Evolutionary conservation across 1,139 yeast species (phyloP).

Genomic region (Wickerhamomyces sp.): DNA sequence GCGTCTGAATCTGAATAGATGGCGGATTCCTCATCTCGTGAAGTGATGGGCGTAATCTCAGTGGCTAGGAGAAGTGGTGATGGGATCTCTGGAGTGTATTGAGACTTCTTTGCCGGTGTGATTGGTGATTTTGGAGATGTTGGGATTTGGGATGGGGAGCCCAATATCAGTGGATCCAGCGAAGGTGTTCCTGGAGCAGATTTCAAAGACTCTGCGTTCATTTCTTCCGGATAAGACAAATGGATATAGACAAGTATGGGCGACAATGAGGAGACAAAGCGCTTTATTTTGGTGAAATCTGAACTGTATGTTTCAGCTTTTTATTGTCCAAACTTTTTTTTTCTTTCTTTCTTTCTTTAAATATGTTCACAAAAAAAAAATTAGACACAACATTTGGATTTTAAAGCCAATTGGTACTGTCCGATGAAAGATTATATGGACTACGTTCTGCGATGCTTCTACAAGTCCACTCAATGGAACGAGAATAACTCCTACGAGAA

Average conservation of each 20-base stretch:
- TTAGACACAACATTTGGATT: too few species aligned
- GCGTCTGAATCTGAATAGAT: slow-evolving; percentile 32
- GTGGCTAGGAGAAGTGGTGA: slow-evolving; percentile 29
- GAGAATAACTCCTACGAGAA: slow-evolving; percentile 72
- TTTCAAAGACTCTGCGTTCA: neutral
- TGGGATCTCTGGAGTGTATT: slow-evolving; percentile 5
- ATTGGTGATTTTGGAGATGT: slow-evolving; percentile 3
- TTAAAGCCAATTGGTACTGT: too few species aligned
- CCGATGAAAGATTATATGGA: slow-evolving; percentile 88
- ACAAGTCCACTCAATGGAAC: slow-evolving; percentile 68
- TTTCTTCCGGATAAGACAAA: neutral
- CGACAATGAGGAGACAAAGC: neutral
- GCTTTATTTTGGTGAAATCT: too few species aligned
- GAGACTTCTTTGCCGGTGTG: slow-evolving; percentile 1
- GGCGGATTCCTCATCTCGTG: slow-evolving; percentile 32
- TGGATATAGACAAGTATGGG: neutral
- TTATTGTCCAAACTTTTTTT: too few species aligned
- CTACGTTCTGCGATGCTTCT: slow-evolving; percentile 68
- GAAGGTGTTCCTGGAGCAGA: neutral
- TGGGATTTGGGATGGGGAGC: neutral
- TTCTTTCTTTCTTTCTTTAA: too few species aligned
- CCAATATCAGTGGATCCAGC: neutral
- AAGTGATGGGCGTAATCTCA: slow-evolving; percentile 24
- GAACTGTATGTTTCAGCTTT: too few species aligned
- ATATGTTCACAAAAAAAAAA: neutral